Evolutionary conservation across 2,329 filamentous ascomycete species (phyloP), one percentile per base, ranked within the genome.

Genomic region (Drechslerella coelobrocha): DNA sequence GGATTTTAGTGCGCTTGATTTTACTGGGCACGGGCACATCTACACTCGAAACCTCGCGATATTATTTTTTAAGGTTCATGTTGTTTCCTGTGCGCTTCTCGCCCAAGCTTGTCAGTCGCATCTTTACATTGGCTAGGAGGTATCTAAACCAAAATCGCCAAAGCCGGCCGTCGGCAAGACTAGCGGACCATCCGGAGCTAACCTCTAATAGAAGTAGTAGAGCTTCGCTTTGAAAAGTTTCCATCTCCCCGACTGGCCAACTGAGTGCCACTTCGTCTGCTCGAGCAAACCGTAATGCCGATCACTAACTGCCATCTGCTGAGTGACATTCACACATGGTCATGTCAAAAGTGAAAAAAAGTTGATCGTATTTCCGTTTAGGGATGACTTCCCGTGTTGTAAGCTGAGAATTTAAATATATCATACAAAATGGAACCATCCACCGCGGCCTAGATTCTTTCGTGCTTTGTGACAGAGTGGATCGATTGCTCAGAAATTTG

Each of bases 211-310:
- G 34, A 39, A 39, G 4, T 6, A 39, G 4, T 3, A 14, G 12
- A n/a, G 17, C 17, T 39, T 39, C 12, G 12, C 5, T 39, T 39
- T 39, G 34, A 6, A 52, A 34, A 29, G 19, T 27, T 48, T 52
- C 39, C 43, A 48, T 68, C 37, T 68, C 55, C 62, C 62, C 50
- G 50, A 61, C 39, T 68, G 55, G 63, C 26, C 51, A 55, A 68
- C 52, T 68, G 60, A 55, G 55, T 50, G 57, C 57, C 52, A 52
- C 43, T 27, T 17, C 14, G 24, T 62, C 47, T 23, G 61, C 57
- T 62, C 9, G 6, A 48, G 65, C 56, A 69, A 61, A 14, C 29
- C 55, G 59, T 53, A 71, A 71, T 71, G 66, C 45, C 52, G 66
- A 71, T 71, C 66, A 2, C 47, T 54, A n/a, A 48, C 19, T 41